Evolutionary conservation across 768 basidiomycete genomes (phyloP).

Genomic region (Suillus subaureus): DNA sequence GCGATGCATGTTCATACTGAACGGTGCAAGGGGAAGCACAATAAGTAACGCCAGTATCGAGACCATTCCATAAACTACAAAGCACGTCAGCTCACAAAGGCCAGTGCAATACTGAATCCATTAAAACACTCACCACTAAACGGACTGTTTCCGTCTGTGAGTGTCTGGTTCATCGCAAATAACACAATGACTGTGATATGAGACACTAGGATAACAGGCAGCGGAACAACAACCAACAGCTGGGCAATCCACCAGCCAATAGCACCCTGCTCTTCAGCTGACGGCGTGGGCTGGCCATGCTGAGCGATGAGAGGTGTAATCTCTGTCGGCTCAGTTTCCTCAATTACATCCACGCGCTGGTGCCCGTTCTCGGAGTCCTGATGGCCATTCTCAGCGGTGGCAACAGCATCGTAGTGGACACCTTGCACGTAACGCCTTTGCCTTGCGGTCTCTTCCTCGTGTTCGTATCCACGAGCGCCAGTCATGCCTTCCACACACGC

Average conservation of each 20-base stretch:
- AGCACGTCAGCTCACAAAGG: slow-evolving; percentile 5
- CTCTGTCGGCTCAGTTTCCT: slow-evolving; percentile 51
- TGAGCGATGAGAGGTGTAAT: slow-evolving; percentile 55
- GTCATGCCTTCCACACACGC: slow-evolving; percentile 39
- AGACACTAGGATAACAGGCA: slow-evolving; percentile 53
- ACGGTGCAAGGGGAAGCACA: slow-evolving; percentile 64
- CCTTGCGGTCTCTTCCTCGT: slow-evolving; percentile 10
- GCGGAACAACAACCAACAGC: slow-evolving; percentile 52
- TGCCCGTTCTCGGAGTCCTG: slow-evolving; percentile 11
- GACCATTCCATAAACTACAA: slow-evolving; percentile 51
- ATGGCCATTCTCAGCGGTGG: slow-evolving; percentile 19
- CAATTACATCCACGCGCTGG: slow-evolving; percentile 26
- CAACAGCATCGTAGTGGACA: slow-evolving; percentile 30
- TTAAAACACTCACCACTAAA: slow-evolving; percentile 42
- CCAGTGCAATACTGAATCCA: neutral
- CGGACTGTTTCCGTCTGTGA: slow-evolving; percentile 62
- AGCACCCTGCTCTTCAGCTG: slow-evolving; percentile 19
- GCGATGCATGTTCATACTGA: slow-evolving; percentile 54
- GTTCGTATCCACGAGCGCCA: slow-evolving; percentile 17
- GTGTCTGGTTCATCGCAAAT: slow-evolving; percentile 53
- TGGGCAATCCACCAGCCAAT: slow-evolving; percentile 63
- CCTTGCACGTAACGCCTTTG: slow-evolving; percentile 17
- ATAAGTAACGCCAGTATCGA: slow-evolving; percentile 52
- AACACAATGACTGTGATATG: slow-evolving; percentile 53
- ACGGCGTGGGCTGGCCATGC: slow-evolving; percentile 9